A percentile compares a stretch with the other conserved stretches of the same genome.
Evolutionary conservation across 78 protist genomes (phyloP).

Genomic region (Dictyostelium brefeldianum): DNA sequence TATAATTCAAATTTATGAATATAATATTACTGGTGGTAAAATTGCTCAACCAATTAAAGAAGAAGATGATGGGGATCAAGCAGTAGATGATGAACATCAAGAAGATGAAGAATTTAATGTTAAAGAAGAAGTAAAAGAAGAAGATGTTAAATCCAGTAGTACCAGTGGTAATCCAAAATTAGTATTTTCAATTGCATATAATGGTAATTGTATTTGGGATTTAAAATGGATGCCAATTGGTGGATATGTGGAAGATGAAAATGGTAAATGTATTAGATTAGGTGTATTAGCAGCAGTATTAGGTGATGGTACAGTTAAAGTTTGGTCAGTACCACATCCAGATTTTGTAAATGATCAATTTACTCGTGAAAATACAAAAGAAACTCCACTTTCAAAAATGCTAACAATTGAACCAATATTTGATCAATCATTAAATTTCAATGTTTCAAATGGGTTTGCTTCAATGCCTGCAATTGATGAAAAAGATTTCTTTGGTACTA

Average conservation of each 20-base stretch:
- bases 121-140: neutral
- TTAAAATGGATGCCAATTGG: conserved; percentile 67
- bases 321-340: conserved; percentile 55
- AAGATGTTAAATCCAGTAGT: neutral
- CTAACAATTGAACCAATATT: conserved; percentile 10
- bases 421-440: conserved; percentile 17
- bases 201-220: conserved; percentile 32
- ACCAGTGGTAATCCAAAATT: conserved; percentile 3
- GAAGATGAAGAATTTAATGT: neutral
- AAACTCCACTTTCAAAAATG: neutral
- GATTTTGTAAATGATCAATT: neutral
- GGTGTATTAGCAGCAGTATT: conserved; percentile 63
- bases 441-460: neutral
- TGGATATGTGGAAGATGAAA: neutral
- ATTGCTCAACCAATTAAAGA: neutral
- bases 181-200: conserved; percentile 12
- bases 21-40: neutral
- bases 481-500: conserved; percentile 1
- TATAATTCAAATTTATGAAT: conserved; percentile 66
- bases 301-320: conserved; percentile 60
- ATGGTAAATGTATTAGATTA: neutral
- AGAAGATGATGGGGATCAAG: neutral
- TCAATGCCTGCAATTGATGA: neutral
- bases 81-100: neutral
- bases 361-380: neutral